Percentiles rank a stretch among this genome's conserved stretches.
Evolutionary conservation across 2,329 filamentous ascomycete species (phyloP).

Genomic region (Diaporthe batatas): DNA sequence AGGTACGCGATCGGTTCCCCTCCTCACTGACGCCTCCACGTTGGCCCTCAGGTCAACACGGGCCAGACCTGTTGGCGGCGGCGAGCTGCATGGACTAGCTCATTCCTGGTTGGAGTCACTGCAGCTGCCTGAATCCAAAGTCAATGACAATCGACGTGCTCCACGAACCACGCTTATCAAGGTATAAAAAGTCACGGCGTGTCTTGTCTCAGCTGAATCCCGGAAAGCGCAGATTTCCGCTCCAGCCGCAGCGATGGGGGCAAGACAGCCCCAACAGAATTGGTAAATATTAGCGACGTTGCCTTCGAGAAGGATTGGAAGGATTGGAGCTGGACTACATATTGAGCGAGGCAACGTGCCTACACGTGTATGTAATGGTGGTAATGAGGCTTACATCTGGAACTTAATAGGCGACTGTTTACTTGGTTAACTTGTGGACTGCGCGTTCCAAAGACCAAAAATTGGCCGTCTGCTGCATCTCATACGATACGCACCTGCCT

Average conservation of each 20-base stretch:
- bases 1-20: background rate
- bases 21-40: no score
- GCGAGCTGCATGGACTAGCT: background rate
- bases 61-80: conserved; percentile 21
- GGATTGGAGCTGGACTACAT: no score
- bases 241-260: conserved; percentile 14
- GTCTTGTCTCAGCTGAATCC: background rate
- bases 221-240: background rate
- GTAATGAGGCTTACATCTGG: background rate
- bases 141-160: background rate
- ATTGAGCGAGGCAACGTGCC: background rate
- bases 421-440: background rate
- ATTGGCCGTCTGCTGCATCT: background rate
- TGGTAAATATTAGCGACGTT: background rate
- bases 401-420: background rate
- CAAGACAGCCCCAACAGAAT: background rate
- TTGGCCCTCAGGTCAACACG: background rate
- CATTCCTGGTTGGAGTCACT: background rate
- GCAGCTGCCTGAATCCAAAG: background rate
- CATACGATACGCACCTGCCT: background rate
- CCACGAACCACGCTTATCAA: no score
- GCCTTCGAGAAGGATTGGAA: background rate
- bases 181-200: background rate
- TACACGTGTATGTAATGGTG: background rate
- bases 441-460: no score